phyloP scores from a whole-genome alignment of 2,329 filamentous ascomycete genomes.

The Alternaria arbusti region DNA sequence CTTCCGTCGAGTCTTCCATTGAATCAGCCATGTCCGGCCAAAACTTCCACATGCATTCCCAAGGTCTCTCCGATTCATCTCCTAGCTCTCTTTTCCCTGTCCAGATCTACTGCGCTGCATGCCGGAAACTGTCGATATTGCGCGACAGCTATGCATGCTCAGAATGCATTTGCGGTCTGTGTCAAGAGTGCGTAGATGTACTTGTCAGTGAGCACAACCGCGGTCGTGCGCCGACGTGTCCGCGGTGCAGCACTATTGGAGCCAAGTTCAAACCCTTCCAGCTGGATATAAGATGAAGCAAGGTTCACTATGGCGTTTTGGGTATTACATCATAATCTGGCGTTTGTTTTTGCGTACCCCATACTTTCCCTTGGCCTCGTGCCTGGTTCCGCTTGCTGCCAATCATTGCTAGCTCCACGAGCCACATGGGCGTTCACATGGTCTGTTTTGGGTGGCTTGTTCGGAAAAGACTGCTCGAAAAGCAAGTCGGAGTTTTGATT shows the following conservation, averaged over 20 bases:
- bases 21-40: slow-evolving; percentile 74
- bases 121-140: slow-evolving; percentile 76
- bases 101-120: slow-evolving; percentile 92
- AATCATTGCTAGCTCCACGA: slow-evolving; percentile 24
- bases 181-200: slow-evolving; percentile 83
- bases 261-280: slow-evolving; percentile 85
- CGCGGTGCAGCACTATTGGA: slow-evolving; percentile 78
- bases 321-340: slow-evolving; percentile 14
- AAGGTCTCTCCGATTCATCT: slow-evolving; percentile 63
- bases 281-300: slow-evolving; percentile 73
- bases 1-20: slow-evolving; percentile 83
- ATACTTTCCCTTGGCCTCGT: slow-evolving; percentile 5
- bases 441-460: slow-evolving; percentile 2
- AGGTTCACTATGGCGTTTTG: slow-evolving; percentile 7
- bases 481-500: slow-evolving; percentile 6
- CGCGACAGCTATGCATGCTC: slow-evolving; percentile 92
- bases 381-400: slow-evolving; percentile 11
- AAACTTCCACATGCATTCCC: slow-evolving; percentile 64
- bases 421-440: slow-evolving; percentile 24
- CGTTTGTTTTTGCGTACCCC: slow-evolving; percentile 11
- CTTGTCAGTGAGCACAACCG: slow-evolving; percentile 75
- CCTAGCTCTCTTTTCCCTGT: slow-evolving; percentile 62
- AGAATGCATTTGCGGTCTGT: slow-evolving; percentile 94
- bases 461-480: slow-evolving; percentile 2
- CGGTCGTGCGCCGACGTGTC: slow-evolving; percentile 74